These are phyloP conservation scores for Galeopsis tetrahit DNA, from an alignment of 257 asterid species.

Conservation along the genomic window DNA sequence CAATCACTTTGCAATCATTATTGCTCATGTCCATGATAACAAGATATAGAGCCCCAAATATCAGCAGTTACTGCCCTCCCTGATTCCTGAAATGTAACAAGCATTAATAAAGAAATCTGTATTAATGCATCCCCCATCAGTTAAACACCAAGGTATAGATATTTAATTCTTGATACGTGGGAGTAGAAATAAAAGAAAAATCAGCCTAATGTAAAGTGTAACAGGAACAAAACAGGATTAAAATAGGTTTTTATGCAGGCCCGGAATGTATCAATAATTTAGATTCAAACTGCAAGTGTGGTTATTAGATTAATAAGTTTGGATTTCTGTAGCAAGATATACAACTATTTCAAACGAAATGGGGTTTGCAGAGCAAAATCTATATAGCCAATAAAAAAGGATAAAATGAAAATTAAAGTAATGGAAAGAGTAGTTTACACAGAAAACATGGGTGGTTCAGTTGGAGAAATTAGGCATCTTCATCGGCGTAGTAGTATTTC, in stretches of 20 bases:
- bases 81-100: too few relatives aligned
- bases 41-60: too few relatives aligned
- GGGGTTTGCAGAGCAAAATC: background rate
- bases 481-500: background rate
- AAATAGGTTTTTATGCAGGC: background rate
- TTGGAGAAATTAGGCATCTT: background rate
- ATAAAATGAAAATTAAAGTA: background rate
- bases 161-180: too few relatives aligned
- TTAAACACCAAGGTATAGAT: too few relatives aligned
- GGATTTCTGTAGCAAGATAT: background rate
- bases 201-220: too few relatives aligned
- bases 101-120: too few relatives aligned
- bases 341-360: background rate
- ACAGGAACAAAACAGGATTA: too few relatives aligned
- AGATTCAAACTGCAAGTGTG: too few relatives aligned
- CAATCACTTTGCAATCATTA: background rate
- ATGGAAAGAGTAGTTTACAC: background rate
- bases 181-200: too few relatives aligned
- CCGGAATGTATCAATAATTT: background rate
- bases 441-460: background rate
- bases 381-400: background rate
- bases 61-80: too few relatives aligned
- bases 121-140: too few relatives aligned
- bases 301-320: too few relatives aligned
- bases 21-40: constrained; percentile 9